Base-by-base conservation (phyloP, 345 rosid species). In the Physaria fendleri region DNA sequence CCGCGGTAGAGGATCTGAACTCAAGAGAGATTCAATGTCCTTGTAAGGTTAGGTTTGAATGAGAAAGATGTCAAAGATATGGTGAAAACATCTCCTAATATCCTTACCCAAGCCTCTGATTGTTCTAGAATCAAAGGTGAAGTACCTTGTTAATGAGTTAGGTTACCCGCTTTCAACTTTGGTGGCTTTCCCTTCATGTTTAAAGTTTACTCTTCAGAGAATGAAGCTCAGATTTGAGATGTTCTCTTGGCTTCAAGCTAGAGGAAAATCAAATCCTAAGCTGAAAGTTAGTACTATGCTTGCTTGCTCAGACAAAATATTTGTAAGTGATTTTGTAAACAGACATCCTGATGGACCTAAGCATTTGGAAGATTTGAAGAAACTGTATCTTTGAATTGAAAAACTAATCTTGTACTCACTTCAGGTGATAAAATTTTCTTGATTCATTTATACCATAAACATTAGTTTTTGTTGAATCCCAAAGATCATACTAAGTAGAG, bases 11-110 rank as follows among this genome's bases (percentile, higher is more conserved):
- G 84, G 87, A 40, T 47, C 66, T 11, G 83, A 84, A 39, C 76
- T 91, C 33, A 66, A 27, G 95, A 85, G 69, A 79, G 98, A 72
- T 88, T 82, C 32, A 68, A 91, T 69, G 78, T 72, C 8, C 65
- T 91, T 3, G 71, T 85, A 52, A 73, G 69, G 21, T 79, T 84
- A n/a, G 94, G 94, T 64, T 45, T 87, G 60, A 78, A 78, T 22
- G 73, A 50, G 77, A 43, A 74, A 37, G 85, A 75, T 46, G 91
- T 79, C 21, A 46, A 56, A 5, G 60, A 63, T 24, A 90, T 90
- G 88, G 71, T 90, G 41, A 72, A 41, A 41, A 64, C 66, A 43
- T 71, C 82, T 34, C 97, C 97, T 46, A 75, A 74, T 20, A 73
- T 90, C 20, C 83, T 87, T 30, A 68, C 64, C 22, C 83, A 76